Conservation (phyloP, 495 filamentous ascomycete species). For the Mytilinidion resinicola region DNA sequence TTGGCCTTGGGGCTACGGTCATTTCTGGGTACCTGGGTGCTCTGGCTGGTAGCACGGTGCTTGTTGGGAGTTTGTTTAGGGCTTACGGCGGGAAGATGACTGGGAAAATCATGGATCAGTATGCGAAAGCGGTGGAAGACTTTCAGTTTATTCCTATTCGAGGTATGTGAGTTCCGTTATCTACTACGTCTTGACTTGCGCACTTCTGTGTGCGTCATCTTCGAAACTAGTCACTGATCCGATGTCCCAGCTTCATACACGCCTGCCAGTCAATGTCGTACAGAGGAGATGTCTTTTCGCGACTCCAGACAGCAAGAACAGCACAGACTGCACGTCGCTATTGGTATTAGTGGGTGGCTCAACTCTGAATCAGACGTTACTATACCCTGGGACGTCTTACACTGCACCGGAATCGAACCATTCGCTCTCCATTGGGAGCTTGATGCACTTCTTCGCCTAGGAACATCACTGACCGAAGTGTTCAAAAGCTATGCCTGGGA, state of each 20-base stretch:
- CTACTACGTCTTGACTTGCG: neutral
- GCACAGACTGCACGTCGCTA: constrained; percentile 28
- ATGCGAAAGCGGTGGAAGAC: constrained; percentile 28
- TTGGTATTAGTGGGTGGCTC: constrained; percentile 30
- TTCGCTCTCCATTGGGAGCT: constrained; percentile 31
- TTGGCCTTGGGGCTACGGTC: constrained; percentile 72
- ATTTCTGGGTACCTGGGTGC: constrained; percentile 43
- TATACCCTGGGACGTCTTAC: constrained; percentile 27
- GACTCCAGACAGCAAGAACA: constrained; percentile 21
- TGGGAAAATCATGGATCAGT: constrained; percentile 25
- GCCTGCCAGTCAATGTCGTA: constrained; percentile 7
- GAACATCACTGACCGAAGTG: constrained; percentile 26
- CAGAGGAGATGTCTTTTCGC: constrained; percentile 15
- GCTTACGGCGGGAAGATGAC: constrained; percentile 33
- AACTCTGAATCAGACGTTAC: constrained; percentile 24
- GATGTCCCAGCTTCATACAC: constrained; percentile 8
- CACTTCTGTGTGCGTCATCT: neutral
- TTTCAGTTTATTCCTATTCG: constrained; percentile 30
- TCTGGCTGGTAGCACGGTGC: constrained; percentile 25
- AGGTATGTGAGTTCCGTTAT: neutral
- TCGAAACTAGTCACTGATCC: neutral
- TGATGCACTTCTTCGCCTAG: constrained; percentile 27
- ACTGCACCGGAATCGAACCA: constrained; percentile 21
- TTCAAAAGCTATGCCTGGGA: constrained; percentile 29
- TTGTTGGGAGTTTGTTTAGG: constrained; percentile 30